Evolutionary conservation across 768 basidiomycete genomes (phyloP), one percentile per base, ranked within the genome.

Genomic region (Baorangia bicolor): DNA sequence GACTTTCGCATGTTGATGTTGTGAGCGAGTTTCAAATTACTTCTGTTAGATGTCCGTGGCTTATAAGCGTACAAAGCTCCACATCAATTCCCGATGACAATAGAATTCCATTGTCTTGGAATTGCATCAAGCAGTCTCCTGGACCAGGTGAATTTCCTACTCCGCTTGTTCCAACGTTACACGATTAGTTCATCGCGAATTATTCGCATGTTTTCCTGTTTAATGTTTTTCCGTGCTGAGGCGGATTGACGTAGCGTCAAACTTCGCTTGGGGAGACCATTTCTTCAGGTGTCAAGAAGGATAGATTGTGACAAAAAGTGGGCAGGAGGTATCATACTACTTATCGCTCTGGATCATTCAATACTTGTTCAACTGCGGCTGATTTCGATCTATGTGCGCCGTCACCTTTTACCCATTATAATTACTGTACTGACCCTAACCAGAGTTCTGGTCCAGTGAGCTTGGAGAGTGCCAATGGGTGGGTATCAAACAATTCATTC

Each of bases 1-100:
- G 41, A 51, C 1, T 30, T 47, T 53, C 56, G 57, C 65, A 66
- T 66, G 53, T 52, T n/a, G 49, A 44, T 41, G 34, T 33, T 28
- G 59, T 44, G 46, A n/a, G 52, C 14, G 51, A 13, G 48, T 16
- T 52, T 23, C 33, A 18, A 25, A 2, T 38, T 51, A 9, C n/a
- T 41, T 12, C 31, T 20, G n/a, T 14, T 39, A 4, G 30, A 21
- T 16, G 16, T 13, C n/a, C 20, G 4, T 44, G 46, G 18, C 35
- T 45, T 38, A 63, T 45, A 55, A 25, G 21, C 11, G 46, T 14
- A 23, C n/a, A 39, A 25, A n/a, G 11, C 21, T 48, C 45, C 37
- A 43, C 6, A 13, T 14, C 46, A 34, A 31, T 25, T 16, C 56
- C 20, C 9, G 20, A 52, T 31, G 28, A 33, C 33, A 28, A 34